Evolutionary conservation across 1,284 basidiomycete genomes (phyloP).

Genomic region (Schizophyllum amplum): DNA sequence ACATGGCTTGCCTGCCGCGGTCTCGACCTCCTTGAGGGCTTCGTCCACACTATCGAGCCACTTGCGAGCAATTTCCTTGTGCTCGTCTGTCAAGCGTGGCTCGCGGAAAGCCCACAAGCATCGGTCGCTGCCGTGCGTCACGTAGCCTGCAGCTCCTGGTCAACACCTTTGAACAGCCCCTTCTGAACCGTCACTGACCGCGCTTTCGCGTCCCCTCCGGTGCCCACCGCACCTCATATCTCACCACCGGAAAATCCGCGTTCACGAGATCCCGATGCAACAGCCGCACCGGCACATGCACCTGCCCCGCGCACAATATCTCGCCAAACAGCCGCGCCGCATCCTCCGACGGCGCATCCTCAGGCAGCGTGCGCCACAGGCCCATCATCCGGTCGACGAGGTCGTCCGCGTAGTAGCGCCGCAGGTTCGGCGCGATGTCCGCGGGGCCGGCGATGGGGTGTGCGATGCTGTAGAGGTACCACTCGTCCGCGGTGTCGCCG

Average conservation of each 20-base stretch:
- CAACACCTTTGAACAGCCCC: constrained; percentile 11
- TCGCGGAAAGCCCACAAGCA: constrained; percentile 31
- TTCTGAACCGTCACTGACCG: constrained; percentile 30
- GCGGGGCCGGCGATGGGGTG: constrained; percentile 40
- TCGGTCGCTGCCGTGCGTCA: constrained; percentile 61
- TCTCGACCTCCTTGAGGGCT: constrained; percentile 31
- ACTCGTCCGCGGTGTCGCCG: constrained; percentile 68
- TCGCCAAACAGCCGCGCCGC: constrained; percentile 44
- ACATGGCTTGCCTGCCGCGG: constrained; percentile 20
- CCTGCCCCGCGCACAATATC: constrained; percentile 59
- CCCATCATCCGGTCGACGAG: constrained; percentile 38
- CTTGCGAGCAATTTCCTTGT: constrained; percentile 34
- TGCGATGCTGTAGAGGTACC: constrained; percentile 67
- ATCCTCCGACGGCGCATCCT: constrained; percentile 32
- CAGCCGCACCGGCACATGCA: constrained; percentile 59
- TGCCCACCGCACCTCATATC: constrained; percentile 65
- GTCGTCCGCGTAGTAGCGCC: constrained; percentile 49
- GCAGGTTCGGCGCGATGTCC: constrained; percentile 51
- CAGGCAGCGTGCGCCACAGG: constrained; percentile 32
- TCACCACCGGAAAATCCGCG: constrained; percentile 50
- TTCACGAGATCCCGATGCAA: constrained; percentile 51
- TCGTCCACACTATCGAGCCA: constrained; percentile 44
- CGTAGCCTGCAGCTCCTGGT: constrained; percentile 36
- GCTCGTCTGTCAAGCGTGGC: constrained; percentile 29
- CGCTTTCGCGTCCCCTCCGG: constrained; percentile 47